Evolutionary conservation across 2,329 filamentous ascomycete genomes (phyloP).

Genomic region (Exophiala spinifera): DNA sequence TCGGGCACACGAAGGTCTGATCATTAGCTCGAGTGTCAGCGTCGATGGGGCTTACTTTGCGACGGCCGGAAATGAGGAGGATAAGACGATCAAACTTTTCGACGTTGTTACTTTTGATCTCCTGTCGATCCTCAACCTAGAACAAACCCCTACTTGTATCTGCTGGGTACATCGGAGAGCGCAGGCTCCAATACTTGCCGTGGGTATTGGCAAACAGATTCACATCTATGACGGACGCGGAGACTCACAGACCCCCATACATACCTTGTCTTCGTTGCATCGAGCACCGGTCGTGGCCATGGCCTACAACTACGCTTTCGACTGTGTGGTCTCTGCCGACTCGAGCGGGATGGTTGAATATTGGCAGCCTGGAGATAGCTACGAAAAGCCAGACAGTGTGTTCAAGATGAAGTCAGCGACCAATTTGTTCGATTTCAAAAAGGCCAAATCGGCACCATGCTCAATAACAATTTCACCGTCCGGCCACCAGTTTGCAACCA

Average conservation of each 20-base stretch:
- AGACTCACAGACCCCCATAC: constrained; percentile 70
- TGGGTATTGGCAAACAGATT: constrained; percentile 74
- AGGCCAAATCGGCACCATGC: constrained; percentile 79
- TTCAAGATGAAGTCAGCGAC: constrained; percentile 93
- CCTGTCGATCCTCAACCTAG: constrained; percentile 74
- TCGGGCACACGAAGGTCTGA: constrained; percentile 81
- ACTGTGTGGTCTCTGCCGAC: constrained; percentile 89
- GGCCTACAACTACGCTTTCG: constrained; percentile 81
- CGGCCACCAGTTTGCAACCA: constrained; percentile 79
- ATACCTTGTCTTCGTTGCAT: constrained; percentile 77
- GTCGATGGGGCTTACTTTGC: constrained; percentile 91
- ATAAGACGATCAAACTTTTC: constrained; percentile 52
- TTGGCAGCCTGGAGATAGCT: constrained; percentile 73
- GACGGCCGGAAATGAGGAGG: constrained; percentile 63
- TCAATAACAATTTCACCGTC: constrained; percentile 82
- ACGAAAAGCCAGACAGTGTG: constrained; percentile 87
- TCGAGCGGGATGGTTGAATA: constrained; percentile 94
- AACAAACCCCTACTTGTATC: constrained; percentile 70
- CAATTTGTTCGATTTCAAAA: constrained; percentile 95
- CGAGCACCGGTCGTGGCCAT: constrained; percentile 77
- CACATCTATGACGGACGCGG: constrained; percentile 86
- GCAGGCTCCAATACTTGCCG: constrained; percentile 81
- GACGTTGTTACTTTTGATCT: constrained; percentile 81
- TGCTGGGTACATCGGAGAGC: constrained; percentile 91
- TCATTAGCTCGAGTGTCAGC: constrained; percentile 79